Evolutionary conservation across 2,329 filamentous ascomycete species (phyloP).

Genomic region (Thermomyces lanuginosus): DNA sequence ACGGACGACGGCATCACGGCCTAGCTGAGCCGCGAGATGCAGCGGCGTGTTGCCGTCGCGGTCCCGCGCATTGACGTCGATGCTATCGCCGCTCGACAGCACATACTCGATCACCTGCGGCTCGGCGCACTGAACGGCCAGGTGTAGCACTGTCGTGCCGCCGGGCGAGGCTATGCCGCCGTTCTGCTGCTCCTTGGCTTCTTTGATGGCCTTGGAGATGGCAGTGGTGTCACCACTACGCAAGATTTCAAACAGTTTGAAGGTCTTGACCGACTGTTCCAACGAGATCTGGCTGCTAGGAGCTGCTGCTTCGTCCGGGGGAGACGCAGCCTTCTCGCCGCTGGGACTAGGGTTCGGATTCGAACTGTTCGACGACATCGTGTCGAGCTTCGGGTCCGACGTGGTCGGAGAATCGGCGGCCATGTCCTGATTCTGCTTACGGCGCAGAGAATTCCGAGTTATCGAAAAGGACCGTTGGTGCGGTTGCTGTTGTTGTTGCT

Average conservation of each 20-base stretch:
- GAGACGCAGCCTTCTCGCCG: slow-evolving; percentile 3
- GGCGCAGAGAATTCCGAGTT: slow-evolving; percentile 16
- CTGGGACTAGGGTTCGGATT: no score
- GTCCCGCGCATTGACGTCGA: slow-evolving; percentile 81
- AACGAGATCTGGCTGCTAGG: no score
- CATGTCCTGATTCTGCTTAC: slow-evolving; percentile 13
- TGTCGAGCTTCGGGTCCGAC: slow-evolving; percentile 10
- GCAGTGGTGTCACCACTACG: slow-evolving; percentile 78
- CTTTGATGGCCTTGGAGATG: slow-evolving; percentile 64
- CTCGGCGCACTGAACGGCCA: slow-evolving; percentile 92
- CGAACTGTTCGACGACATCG: slow-evolving; percentile 16
- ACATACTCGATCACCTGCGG: slow-evolving; percentile 85
- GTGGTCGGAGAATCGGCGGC: slow-evolving; percentile 14
- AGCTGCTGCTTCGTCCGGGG: slow-evolving; percentile 1
- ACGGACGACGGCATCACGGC: slow-evolving; percentile 62
- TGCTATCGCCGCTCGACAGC: slow-evolving; percentile 52
- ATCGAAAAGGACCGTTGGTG: slow-evolving; percentile 12
- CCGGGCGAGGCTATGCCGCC: slow-evolving; percentile 26
- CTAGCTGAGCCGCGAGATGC: slow-evolving; percentile 71
- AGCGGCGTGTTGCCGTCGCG: slow-evolving; percentile 88
- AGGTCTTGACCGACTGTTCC: slow-evolving; percentile 87
- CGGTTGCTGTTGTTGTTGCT: slow-evolving; percentile 13
- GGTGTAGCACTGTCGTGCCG: slow-evolving; percentile 79
- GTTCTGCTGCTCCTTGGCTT: slow-evolving; percentile 37
- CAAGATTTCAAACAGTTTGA: slow-evolving; percentile 83